Base-by-base conservation (phyloP, 371 early-diverging fungal genomes). In the Mucor irregularis region DNA sequence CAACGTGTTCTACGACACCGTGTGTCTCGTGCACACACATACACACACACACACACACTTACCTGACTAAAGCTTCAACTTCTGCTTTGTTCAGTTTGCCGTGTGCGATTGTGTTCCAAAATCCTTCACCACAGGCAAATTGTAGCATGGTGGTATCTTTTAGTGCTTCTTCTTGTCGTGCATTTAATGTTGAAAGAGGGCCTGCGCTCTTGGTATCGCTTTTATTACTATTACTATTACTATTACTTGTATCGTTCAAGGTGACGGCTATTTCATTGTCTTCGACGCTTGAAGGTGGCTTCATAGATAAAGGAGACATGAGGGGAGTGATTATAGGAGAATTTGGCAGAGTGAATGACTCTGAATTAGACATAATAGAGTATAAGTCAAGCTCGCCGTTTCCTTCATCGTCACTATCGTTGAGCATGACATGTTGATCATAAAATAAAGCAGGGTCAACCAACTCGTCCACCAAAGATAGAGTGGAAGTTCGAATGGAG, bases 121-220 rank as follows among this genome's bases (percentile, higher is more conserved):
- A 76, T 0, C 76, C 71, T 39, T 76, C 76, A 9, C 65, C 64
- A 51, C 73, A 73, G 10, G 65, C 76, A 54, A 59, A 76, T 5
- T 25, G 59, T 4, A 76, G 59, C 4, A 35, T 19, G 7, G 40
- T 13, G 0, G 10, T 34, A 4, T 29, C 44, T 19, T 49, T 34
- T 39, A 16, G 33, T 49, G 49, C n/a, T n/a, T n/a, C n/a, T n/a
- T n/a, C n/a, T n/a, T n/a, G n/a, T n/a, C n/a, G n/a, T n/a, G n/a
- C n/a, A n/a, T n/a, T n/a, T n/a, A n/a, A n/a, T n/a, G n/a, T n/a
- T n/a, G n/a, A n/a, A n/a, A n/a, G n/a, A n/a, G n/a, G n/a, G n/a
- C n/a, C n/a, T n/a, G n/a, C n/a, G n/a, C n/a, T n/a, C n/a, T n/a
- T n/a, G n/a, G n/a, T n/a, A n/a, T n/a, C n/a, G n/a, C n/a, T n/a